These are phyloP conservation scores for Leptosphaerulina australis DNA, from an alignment of 2,329 filamentous ascomycete genomes.

Conservation along the genomic window DNA sequence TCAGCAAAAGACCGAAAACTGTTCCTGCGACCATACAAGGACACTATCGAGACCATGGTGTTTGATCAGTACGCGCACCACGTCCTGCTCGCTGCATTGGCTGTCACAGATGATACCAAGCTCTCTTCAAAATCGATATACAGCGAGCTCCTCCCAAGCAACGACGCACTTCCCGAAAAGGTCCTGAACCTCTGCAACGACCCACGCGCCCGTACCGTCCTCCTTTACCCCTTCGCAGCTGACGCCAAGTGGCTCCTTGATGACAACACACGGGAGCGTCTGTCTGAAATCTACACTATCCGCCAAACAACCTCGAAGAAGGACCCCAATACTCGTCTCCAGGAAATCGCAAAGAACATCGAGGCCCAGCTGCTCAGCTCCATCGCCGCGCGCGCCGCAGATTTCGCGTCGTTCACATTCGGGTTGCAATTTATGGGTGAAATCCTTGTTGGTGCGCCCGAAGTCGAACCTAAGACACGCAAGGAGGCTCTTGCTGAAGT, in stretches of 20 bases:
- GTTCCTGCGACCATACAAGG: conserved; percentile 87
- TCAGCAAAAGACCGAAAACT: conserved; percentile 91
- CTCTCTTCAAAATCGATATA: conserved; percentile 85
- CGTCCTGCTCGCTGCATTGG: conserved; percentile 83
- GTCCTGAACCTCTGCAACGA: conserved; percentile 70
- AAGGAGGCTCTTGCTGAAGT: conserved; percentile 70
- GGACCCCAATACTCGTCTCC: conserved; percentile 74
- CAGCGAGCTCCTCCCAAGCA: conserved; percentile 72
- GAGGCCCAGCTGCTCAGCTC: conserved; percentile 77
- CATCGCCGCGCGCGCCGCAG: conserved; percentile 69
- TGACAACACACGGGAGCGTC: conserved; percentile 68
- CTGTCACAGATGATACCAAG: conserved; percentile 93
- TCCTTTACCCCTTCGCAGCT: conserved; percentile 81
- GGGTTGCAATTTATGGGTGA: conserved; percentile 88
- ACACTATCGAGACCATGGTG: conserved; percentile 84
- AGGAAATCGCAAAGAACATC: conserved; percentile 75
- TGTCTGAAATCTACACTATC: conserved; percentile 79
- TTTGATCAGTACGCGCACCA: conserved; percentile 78
- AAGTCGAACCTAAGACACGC: conserved; percentile 67
- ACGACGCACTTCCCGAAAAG: conserved; percentile 63
- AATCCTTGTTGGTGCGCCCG: conserved; percentile 75
- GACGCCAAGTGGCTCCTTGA: conserved; percentile 66
- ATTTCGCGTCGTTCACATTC: conserved; percentile 76
- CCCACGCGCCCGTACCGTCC: conserved; percentile 66
- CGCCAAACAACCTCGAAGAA: conserved; percentile 91